Evolutionary conservation across 2,329 filamentous ascomycete species (phyloP), one percentile per base, ranked within the genome.

Genomic region (Pseudopithomyces maydicus): DNA sequence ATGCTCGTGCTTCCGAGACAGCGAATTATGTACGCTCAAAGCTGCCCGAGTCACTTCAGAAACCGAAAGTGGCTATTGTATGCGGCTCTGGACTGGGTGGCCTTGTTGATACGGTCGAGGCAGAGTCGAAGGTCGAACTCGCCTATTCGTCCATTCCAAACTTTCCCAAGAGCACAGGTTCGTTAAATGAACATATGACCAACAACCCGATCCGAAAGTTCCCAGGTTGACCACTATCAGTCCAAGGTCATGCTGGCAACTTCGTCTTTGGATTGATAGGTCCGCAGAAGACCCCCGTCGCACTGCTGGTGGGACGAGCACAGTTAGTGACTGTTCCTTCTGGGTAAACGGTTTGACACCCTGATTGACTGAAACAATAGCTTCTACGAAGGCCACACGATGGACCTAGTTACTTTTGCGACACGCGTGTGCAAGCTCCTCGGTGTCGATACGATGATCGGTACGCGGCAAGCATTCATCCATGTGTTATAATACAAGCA

Each of bases 381-480:
- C 73, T 89, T 86, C 75, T 90, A 89, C 69, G 87, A 90, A 74
- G 87, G 87, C 33, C 84, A 89, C 68, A 81, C 82, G 2, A 86
- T 89, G 76, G 80, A 86, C 52, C 77, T 81, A 45, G 82, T 87
- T 36, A 86, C 86, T 23, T 88, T 89, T 65, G 86, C 87, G 23
- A 83, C 87, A 11, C 81, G 87, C 51, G 83, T 89, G 6, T 85
- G 88, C 75, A 87, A 85, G 64, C 71, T 85, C 0, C 74, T 89
- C 10, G 86, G 85, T 22, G 79, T 89, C 19, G 79, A 86, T 61
- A 85, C 81, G 1, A 80, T 89, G 64, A 80, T 87, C 61, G 79
- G 82, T 85, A 68, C 73, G 74, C 61, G 20, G 15, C 6, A 15
- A 38, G 20, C 19, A 23, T 11, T 32, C 11, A 47, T 26, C 5